phyloP scores from a whole-genome alignment of 176 grass and related monocot genomes.

The Carex kokanica region DNA sequence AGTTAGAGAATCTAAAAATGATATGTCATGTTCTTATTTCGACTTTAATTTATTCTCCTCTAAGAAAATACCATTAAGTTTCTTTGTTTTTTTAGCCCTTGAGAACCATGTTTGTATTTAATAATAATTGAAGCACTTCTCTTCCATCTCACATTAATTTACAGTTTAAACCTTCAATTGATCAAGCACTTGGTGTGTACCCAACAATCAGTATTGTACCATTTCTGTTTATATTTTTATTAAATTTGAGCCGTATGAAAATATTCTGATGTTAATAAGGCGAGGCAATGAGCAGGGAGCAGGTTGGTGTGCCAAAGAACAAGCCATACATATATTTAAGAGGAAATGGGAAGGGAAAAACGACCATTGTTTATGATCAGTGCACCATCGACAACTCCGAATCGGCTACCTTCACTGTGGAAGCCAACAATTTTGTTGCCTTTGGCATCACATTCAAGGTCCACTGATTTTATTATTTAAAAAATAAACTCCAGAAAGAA shows the following conservation, averaged over 20 bases:
- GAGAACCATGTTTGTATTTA: neutral
- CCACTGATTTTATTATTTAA: neutral
- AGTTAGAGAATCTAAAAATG: neutral
- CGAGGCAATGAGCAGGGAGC: conserved; percentile 36
- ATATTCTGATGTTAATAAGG: neutral
- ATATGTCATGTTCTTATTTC: neutral
- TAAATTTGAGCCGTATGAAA: neutral
- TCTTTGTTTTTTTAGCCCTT: neutral
- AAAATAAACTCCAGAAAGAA: neutral
- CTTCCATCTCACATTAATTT: neutral
- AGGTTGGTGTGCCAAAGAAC: conserved; percentile 56
- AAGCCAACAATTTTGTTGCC: conserved; percentile 57
- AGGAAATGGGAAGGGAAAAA: conserved; percentile 73
- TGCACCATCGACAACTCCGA: conserved; percentile 42
- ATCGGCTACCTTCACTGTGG: conserved; percentile 58
- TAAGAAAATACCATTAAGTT: neutral
- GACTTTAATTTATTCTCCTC: neutral
- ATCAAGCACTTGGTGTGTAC: neutral
- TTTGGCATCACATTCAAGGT: conserved; percentile 90
- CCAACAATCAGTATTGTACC: neutral
- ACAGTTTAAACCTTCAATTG: neutral
- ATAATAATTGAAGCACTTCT: neutral
- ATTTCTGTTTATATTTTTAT: neutral
- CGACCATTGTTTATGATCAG: conserved; percentile 50
- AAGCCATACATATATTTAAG: conserved; percentile 78